These are phyloP conservation scores for Cerioporus squamosus DNA, from an alignment of 1,284 basidiomycete genomes.

Conservation along the genomic window DNA sequence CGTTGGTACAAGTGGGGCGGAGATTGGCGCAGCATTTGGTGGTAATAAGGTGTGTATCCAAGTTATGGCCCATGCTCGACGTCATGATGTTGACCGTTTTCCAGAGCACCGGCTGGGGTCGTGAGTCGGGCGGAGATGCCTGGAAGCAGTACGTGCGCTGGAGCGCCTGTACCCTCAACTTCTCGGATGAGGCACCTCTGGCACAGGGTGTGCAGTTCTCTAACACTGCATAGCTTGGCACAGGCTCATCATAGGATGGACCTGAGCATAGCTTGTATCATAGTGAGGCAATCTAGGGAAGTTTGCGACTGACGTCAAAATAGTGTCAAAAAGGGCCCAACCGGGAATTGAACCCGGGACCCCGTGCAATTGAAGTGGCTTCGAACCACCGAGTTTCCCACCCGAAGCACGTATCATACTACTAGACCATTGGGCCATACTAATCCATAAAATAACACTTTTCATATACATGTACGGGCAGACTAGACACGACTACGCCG, in stretches of 20 bases:
- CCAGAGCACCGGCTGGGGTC: conserved; percentile 90
- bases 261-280: not conserved
- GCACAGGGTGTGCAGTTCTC: conserved; percentile 92
- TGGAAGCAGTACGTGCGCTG: conserved; percentile 95
- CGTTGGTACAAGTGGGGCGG: conserved; percentile 92
- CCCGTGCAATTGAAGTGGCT: conserved; percentile 9
- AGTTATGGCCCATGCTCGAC: not conserved
- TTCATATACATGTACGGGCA: too few relatives aligned
- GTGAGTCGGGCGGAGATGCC: conserved; percentile 94
- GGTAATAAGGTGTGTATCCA: conserved; percentile 86
- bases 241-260: not conserved
- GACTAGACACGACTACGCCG: too few relatives aligned
- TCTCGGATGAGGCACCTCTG: conserved; percentile 84
- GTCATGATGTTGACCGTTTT: conserved; percentile 3
- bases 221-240: conserved; percentile 14
- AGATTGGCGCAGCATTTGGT: conserved; percentile 91
- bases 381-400: not conserved
- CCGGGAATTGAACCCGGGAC: conserved; percentile 27
- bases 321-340: conserved; percentile 22
- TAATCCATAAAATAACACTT: too few relatives aligned
- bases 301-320: too few relatives aligned
- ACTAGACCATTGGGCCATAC: conserved; percentile 23
- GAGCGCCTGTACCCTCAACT: conserved; percentile 94
- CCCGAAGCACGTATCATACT: conserved; percentile 25
- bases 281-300: too few relatives aligned